Evolutionary conservation across 495 filamentous ascomycete species (phyloP), one percentile per base, ranked within the genome.

Genomic region (Penicillium angulare): DNA sequence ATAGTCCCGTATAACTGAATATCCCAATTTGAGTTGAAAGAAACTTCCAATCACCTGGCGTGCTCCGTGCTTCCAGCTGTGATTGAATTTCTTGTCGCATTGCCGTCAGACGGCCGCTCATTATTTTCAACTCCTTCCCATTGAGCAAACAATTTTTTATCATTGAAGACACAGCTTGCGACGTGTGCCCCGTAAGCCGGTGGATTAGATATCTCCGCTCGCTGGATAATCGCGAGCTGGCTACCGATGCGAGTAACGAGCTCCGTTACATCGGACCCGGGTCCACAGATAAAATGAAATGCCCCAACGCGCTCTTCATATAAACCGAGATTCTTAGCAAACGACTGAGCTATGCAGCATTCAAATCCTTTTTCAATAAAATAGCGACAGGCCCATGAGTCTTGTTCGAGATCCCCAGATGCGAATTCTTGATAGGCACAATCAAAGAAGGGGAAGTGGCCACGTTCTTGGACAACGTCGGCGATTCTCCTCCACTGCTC

Each of bases 361-460:
- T 47, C 43, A 22, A 47, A 33, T 17, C 18, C 43, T 21, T 35
- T 26, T 6, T 47, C 27, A 15, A 35, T 18, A 15, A 47, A 35
- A 22, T 47, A 47, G 8, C 27, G 26, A 16, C 10, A n/a, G 13
- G 16, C 17, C 31, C 43, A 47, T 12, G 43, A 17, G 22, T 47
- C 43, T 34, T 22, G 27, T 3, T 18, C 15, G 10, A 47, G 27
- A 35, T 47, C 17, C 3, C 20, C 43, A 21, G 43, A 47, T 2
- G 43, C 29, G 18, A 47, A 23, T 34, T 29, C 43, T 17, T 35
- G 43, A 15, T 47, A 47, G 7, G 29, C 43, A 23, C 43, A 47
- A n/a, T 47, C 43, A 7, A 47, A 20, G 15, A 35, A 47, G 5
- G 26, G 13, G 15, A 44, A 44, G 9, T 29, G 42, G 1, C 9